Percentiles rank a stretch among this genome's conserved stretches.
These are phyloP conservation scores for Fusarium setosum DNA, from an alignment of 2,329 filamentous ascomycete species.

Conservation along the genomic window DNA sequence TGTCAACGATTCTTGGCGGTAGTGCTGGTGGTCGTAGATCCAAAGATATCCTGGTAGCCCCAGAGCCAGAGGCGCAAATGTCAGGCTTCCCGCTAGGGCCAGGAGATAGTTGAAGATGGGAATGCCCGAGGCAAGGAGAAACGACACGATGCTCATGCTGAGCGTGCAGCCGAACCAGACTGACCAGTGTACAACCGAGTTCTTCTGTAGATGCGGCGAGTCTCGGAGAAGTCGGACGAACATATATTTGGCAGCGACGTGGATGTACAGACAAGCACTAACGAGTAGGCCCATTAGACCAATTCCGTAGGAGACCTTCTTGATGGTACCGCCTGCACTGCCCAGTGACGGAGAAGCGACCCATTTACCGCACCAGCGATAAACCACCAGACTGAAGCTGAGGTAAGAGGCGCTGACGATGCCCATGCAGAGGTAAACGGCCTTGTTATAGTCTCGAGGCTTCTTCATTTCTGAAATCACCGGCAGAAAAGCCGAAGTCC, in stretches of 20 bases:
- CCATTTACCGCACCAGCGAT: conserved; percentile 71
- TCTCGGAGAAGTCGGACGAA: conserved; percentile 53
- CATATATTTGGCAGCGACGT: conserved; percentile 54
- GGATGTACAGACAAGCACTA: conserved; percentile 49
- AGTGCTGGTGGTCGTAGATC: conserved; percentile 37
- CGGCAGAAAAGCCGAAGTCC: conserved; percentile 70
- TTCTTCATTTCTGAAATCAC: conserved; percentile 75
- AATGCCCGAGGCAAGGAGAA: conserved; percentile 39
- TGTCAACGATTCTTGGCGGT: conserved; percentile 22
- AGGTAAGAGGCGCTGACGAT: conserved; percentile 68
- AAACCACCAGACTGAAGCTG: conserved; percentile 69
- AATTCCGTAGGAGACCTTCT: conserved; percentile 48
- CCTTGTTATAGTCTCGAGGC: conserved; percentile 37
- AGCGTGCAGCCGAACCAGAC: conserved; percentile 50
- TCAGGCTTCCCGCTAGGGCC: conserved; percentile 45
- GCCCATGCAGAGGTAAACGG: conserved; percentile 68
- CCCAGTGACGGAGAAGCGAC: conserved; percentile 65
- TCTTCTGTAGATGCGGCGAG: conserved; percentile 50
- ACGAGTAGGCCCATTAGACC: conserved; percentile 44
- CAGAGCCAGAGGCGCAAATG: conserved; percentile 45
- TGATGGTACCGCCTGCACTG: conserved; percentile 42
- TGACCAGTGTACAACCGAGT: conserved; percentile 49
- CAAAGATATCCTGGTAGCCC: conserved; percentile 43
- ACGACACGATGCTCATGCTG: conserved; percentile 26
- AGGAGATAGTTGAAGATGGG: conserved; percentile 48